These are phyloP conservation scores for Ephemerocybe angulata DNA, from an alignment of 768 basidiomycete genomes.

Conservation along the genomic window DNA sequence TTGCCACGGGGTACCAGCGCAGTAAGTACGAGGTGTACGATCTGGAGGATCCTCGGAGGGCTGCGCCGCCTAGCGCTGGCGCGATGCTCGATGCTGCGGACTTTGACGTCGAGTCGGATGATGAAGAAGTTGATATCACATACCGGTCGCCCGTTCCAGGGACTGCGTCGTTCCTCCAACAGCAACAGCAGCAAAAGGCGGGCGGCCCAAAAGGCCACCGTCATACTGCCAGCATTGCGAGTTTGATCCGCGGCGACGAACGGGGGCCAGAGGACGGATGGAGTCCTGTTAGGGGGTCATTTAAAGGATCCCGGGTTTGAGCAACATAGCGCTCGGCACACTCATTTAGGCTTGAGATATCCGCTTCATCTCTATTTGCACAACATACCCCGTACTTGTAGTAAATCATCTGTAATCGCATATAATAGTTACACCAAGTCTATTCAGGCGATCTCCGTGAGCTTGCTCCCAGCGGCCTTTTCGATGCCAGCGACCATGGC, in stretches of 20 bases:
- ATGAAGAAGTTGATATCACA: conserved; percentile 63
- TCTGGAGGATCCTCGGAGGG: conserved; percentile 55
- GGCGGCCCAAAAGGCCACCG: conserved; percentile 45
- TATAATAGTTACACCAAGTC: too few species aligned
- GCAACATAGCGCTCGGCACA: not conserved
- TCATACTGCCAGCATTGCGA: conserved; percentile 83
- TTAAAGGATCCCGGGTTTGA: conserved; percentile 23
- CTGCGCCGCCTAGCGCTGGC: conserved; percentile 20
- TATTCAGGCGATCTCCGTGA: conserved; percentile 38
- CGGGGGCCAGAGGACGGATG: conserved; percentile 74
- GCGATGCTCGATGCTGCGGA: conserved; percentile 43
- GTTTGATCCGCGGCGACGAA: conserved; percentile 74
- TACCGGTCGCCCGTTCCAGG: conserved; percentile 62
- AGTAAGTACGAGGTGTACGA: conserved; percentile 79
- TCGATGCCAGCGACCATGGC: conserved; percentile 55
- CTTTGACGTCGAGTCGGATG: conserved; percentile 61
- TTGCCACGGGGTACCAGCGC: conserved; percentile 23
- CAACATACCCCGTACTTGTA: not conserved
- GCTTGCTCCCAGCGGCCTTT: conserved; percentile 58
- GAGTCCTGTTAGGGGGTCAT: conserved; percentile 65
- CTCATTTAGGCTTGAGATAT: not conserved
- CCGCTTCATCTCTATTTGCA: not conserved
- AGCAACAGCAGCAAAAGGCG: conserved; percentile 11
- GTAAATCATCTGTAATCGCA: not conserved
- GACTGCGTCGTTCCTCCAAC: conserved; percentile 15